phyloP scores from a whole-genome alignment of 768 basidiomycete species.

The Lactarius vividus region DNA sequence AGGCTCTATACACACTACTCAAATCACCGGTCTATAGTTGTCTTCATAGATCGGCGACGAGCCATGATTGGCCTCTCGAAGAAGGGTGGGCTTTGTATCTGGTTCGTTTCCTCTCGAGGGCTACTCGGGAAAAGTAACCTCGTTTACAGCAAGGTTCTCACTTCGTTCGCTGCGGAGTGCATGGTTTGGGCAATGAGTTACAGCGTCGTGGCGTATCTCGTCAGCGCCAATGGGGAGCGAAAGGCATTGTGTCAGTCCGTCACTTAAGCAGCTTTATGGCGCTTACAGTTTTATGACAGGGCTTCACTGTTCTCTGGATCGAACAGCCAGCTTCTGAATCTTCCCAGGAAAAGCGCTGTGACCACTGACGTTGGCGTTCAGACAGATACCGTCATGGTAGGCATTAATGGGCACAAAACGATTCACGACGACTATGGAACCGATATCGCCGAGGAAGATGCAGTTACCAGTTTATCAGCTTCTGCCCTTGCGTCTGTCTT shows the following conservation, averaged over 20 bases:
- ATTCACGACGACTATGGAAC: constrained; percentile 35
- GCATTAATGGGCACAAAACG: constrained; percentile 35
- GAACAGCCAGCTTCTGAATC: constrained; percentile 45
- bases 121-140: background rate
- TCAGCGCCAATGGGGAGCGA: constrained; percentile 71
- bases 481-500: constrained; percentile 65
- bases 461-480: constrained; percentile 52
- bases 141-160: constrained; percentile 61
- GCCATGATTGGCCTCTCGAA: constrained; percentile 69
- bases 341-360: constrained; percentile 54
- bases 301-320: constrained; percentile 48
- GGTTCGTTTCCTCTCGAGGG: constrained; percentile 37
- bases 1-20: constrained; percentile 23
- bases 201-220: constrained; percentile 64
- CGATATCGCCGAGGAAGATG: constrained; percentile 49
- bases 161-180: constrained; percentile 61
- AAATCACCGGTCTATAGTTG: background rate
- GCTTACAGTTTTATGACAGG: constrained; percentile 34
- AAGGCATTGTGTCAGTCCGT: constrained; percentile 59
- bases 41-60: constrained; percentile 50
- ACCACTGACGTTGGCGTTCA: constrained; percentile 63
- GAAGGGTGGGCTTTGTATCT: constrained; percentile 69
- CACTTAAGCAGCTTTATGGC: constrained; percentile 4
- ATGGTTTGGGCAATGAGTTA: constrained; percentile 63
- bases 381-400: constrained; percentile 41